These are phyloP conservation scores for Ligustrum vulgare DNA, from an alignment of 257 asterid genomes.

Conservation along the genomic window DNA sequence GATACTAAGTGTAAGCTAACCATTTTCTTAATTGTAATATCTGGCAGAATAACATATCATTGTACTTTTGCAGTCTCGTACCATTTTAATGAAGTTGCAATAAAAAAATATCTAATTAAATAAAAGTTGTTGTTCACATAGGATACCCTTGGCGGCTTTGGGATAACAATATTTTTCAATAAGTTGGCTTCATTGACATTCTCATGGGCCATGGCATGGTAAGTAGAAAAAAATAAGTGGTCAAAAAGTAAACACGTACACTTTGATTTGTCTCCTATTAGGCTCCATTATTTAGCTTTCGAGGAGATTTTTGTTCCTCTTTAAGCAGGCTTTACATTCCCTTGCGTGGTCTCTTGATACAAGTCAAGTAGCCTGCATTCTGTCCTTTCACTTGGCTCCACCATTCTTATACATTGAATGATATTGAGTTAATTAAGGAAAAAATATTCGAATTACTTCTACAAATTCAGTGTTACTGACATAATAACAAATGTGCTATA, in stretches of 20 bases:
- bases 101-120: constrained; percentile 11
- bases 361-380: constrained; percentile 26
- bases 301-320: constrained; percentile 79
- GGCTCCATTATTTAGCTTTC: constrained; percentile 82
- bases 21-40: too few relatives aligned
- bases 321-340: constrained; percentile 59
- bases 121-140: constrained; percentile 48
- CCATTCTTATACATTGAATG: not conserved
- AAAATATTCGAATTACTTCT: constrained; percentile 11
- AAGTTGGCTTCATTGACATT: constrained; percentile 57
- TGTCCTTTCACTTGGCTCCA: constrained; percentile 23
- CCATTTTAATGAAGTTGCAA: constrained; percentile 21
- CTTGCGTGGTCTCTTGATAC: constrained; percentile 43
- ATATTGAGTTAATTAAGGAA: not conserved
- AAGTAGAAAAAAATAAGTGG: constrained; percentile 43
- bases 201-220: constrained; percentile 40
- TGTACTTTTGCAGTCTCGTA: not conserved
- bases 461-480: too few relatives aligned
- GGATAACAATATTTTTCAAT: constrained; percentile 30
- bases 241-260: constrained; percentile 69
- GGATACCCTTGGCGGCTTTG: constrained; percentile 74
- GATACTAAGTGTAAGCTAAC: not conserved
- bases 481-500: too few relatives aligned
- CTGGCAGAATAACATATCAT: not conserved
- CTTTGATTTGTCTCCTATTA: constrained; percentile 65